Evolutionary conservation across 805 yeast genomes (phyloP), one percentile per base, ranked within the genome.

Genomic region (Dipodascopsis uninucleata): DNA sequence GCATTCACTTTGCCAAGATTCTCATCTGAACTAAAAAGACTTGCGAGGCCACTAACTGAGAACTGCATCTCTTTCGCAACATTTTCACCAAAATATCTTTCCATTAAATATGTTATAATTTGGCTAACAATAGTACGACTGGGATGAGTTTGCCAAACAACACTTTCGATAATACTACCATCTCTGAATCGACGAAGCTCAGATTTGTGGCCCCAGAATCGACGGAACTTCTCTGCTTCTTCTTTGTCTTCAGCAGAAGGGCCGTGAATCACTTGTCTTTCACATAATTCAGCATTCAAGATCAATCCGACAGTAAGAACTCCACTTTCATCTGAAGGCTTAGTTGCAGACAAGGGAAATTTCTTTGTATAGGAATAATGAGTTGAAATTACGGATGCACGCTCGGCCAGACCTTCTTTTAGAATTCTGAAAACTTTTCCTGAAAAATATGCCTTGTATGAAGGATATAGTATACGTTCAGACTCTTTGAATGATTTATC

Each of bases 181-280:
- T 93, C 96, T 60, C 85, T 88, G 69, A 90, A 93, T 62, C 93
- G 78, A 70, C 99, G 79, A 44, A 93, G 71, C 10, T 93, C 85
- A 0, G 95, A 79, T 54, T 78, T 82, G 7, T 75, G 60, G 8
- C 97, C 97, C 99, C 99, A 93, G 61, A 93, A 89, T 4, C 77
- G 68, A 55, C 84, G 77, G 69, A 93, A 93, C 43, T 74, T 71
- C 5, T 75, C 68, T n/a, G 81, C 77, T 22, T 68, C 77, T 12
- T 73, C 79, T 21, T 78, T 83, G 31, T 76, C 76, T 10, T 70
- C 71, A 52, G 81, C 78, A 29, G 71, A 66, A 7, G 97, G 97
- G 1, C 97, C 97, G 59, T 79, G 85, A 1, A 95, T 85, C 1
- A 93, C 86, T 35, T 85, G 67, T 64, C 81, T 84, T 56, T 88